These are phyloP conservation scores for Colletotrichum salicis DNA, from an alignment of 2,329 filamentous ascomycete genomes.

Conservation along the genomic window DNA sequence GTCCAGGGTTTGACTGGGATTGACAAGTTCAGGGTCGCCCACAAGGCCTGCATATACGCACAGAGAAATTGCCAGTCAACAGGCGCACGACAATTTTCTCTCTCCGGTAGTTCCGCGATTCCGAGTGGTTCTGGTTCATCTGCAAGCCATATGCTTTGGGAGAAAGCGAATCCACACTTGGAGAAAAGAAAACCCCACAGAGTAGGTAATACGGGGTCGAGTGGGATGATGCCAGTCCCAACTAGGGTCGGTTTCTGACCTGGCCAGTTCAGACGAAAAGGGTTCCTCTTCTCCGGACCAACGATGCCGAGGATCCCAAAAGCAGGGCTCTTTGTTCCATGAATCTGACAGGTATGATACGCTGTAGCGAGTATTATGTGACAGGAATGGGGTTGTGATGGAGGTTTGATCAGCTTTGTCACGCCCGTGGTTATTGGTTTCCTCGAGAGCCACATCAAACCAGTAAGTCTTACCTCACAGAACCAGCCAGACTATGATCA, in stretches of 20 bases:
- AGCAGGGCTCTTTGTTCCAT: not conserved
- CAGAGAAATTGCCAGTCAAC: not conserved
- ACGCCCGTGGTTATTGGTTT: not conserved
- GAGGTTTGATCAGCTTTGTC: not conserved
- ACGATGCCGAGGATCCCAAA: not conserved
- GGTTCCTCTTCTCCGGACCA: not conserved
- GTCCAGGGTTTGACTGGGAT: not conserved
- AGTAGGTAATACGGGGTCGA: not conserved
- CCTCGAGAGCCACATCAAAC: not conserved
- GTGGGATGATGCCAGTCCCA: not conserved
- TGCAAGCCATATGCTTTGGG: not conserved
- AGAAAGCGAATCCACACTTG: conserved; percentile 10
- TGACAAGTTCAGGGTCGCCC: not conserved
- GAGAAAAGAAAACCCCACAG: conserved; percentile 22
- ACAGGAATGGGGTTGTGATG: not conserved
- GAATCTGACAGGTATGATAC: not conserved
- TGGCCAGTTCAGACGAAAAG: not conserved
- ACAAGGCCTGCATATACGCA: not conserved
- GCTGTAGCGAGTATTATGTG: not conserved
- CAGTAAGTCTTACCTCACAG: not conserved
- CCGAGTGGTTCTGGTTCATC: conserved; percentile 6
- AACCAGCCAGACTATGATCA: not conserved
- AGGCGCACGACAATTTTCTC: not conserved
- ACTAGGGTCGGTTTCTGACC: not conserved
- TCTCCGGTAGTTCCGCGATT: not conserved